Base-by-base conservation (phyloP, 495 filamentous ascomycete genomes). In the Aspergillus diversus region DNA sequence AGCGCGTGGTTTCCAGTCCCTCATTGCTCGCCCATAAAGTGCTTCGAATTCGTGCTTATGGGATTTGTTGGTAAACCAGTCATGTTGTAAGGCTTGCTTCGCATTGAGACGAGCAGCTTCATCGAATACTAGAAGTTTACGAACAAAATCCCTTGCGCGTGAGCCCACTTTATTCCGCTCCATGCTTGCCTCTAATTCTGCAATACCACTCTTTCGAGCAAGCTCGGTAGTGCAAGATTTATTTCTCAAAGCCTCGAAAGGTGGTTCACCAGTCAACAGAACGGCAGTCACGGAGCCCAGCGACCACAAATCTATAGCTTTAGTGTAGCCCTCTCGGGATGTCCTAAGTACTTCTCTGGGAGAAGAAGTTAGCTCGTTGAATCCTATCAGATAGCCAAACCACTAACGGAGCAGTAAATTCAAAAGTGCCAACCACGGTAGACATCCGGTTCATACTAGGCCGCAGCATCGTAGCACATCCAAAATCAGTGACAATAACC, bases 401-500 rank as follows among this genome's bases (percentile, higher is more conserved):
- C 21, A 79, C 90, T 84, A 71, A 93, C 91, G 91, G 91, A 35
- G 91, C 89, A 59, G 80, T 79, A 63, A 87, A 93, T 42, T 85
- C 83, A 0, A 67, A 48, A 2, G 91, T 93, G 1, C 91, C 91
- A 8, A 90, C 79, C 15, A 77, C 50, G 0, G 87, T 87, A 35
- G 76, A 78, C 84, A 91, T 86, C 13, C 89, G 81, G 15, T 78
- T 71, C 5, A 69, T 66, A 16, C 68, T 64, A 4, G 69, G 17
- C 5, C 66, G 52, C 8, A 82, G 58, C 15, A 77, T 73, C 37
- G 75, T 84, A 7, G 88, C 85, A 55, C 84, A 81, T 8, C 91
- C 91, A 72, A 95, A 90, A 67, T 95, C 91, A 0, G 88, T 88
- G 27, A 95, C 75, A 1, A 93, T 81, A 17, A 93, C 76, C 32